Conservation (phyloP, 108 stramenopile species). For the Nannochloropsis oceanica region DNA sequence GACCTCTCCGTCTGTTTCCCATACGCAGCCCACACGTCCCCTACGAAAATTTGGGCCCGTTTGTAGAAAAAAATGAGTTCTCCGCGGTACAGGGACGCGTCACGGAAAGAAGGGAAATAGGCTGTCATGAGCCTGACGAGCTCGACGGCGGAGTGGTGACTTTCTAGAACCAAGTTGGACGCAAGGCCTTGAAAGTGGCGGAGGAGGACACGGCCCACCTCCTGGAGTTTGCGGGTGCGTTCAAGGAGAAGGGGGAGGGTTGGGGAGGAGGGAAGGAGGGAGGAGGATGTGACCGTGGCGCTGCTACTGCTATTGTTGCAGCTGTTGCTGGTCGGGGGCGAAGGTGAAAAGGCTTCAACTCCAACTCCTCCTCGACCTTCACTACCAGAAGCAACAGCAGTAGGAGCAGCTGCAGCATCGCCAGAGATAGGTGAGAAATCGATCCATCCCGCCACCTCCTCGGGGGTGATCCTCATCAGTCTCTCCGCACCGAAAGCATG, state of each 20-base stretch:
- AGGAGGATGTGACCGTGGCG: background rate
- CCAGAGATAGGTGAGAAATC: background rate
- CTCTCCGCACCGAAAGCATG: slow-evolving; percentile 12
- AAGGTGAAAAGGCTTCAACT: background rate
- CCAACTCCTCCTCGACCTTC: background rate
- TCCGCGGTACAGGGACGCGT: slow-evolving; percentile 37
- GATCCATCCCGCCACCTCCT: slow-evolving; percentile 9
- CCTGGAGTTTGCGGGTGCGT: slow-evolving; percentile 19
- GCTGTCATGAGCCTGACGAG: slow-evolving; percentile 32
- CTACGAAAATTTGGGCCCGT: slow-evolving; percentile 44
- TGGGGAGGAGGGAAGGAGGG: background rate
- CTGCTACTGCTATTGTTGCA: too few relatives aligned
- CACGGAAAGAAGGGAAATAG: slow-evolving; percentile 39
- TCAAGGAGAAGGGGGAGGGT: background rate
- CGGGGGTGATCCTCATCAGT: background rate
- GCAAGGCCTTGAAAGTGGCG: slow-evolving; percentile 27
- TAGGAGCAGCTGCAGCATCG: background rate
- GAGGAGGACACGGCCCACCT: slow-evolving; percentile 31
- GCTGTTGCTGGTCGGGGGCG: background rate
- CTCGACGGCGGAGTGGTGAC: slow-evolving; percentile 13
- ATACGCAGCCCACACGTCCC: slow-evolving; percentile 43
- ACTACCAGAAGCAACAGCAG: background rate
- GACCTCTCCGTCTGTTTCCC: background rate
- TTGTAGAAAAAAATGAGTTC: slow-evolving; percentile 41
- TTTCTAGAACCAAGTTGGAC: background rate